Percentiles rank a stretch among this genome's conserved stretches.
phyloP scores from a whole-genome alignment of 345 rosid genomes.

The Kernera saxatilis region DNA sequence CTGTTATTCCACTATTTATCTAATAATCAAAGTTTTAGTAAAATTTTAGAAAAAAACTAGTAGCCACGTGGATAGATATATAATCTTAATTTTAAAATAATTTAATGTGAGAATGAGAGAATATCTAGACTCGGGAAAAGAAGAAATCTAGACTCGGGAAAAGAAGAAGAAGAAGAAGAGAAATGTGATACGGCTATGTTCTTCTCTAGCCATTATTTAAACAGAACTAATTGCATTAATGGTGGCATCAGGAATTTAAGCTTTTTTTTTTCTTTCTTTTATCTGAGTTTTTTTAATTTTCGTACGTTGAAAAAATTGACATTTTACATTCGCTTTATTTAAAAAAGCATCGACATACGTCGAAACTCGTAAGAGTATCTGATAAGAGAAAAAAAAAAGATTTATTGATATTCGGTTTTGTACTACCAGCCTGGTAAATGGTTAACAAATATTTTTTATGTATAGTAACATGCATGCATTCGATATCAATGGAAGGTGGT shows the following conservation, averaged over 20 bases:
- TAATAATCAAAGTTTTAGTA: too few species aligned
- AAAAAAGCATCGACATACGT: slow-evolving; percentile 8
- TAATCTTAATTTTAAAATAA: background rate
- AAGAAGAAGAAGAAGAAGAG: background rate
- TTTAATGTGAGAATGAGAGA: background rate
- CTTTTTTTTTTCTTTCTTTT: background rate
- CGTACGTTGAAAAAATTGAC: background rate
- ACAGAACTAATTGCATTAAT: slow-evolving; percentile 15
- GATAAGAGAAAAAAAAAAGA: too few species aligned
- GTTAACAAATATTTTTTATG: too few species aligned
- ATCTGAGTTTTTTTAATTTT: background rate
- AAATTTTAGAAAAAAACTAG: too few species aligned
- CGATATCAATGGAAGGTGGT: too few species aligned
- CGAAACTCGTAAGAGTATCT: too few species aligned
- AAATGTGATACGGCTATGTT: slow-evolving; percentile 1
- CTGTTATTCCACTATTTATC: too few species aligned
- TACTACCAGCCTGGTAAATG: too few species aligned
- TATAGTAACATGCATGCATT: too few species aligned
- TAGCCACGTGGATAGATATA: background rate
- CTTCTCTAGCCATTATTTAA: slow-evolving; percentile 34
- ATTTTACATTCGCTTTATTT: background rate
- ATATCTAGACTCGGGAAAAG: background rate
- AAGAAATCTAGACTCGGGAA: background rate
- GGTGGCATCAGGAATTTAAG: slow-evolving; percentile 10
- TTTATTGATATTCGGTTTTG: too few species aligned